Percentiles rank a stretch among this genome's conserved stretches.
Conservation (phyloP, 1,139 yeast species). For the Sporopachydermia cereana region DNA sequence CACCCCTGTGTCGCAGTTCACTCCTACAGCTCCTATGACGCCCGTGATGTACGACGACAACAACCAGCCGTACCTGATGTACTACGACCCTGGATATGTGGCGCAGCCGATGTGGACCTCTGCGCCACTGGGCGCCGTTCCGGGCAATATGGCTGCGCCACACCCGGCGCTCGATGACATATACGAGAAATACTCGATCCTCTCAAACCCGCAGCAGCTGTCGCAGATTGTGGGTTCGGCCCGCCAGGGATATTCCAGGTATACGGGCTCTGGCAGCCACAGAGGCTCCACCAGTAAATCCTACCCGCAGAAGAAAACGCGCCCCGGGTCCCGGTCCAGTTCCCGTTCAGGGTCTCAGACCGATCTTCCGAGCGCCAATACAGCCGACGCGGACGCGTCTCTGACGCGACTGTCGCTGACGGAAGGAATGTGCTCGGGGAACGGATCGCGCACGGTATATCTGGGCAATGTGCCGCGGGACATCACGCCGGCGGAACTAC, state of each 20-base stretch:
- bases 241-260: background rate
- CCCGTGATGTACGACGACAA: conserved; percentile 3
- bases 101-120: background rate
- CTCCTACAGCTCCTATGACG: background rate
- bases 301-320: background rate
- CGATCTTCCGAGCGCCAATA: background rate
- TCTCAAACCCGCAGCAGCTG: background rate
- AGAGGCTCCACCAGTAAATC: background rate
- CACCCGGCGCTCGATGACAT: background rate
- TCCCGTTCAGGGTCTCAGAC: background rate
- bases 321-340: background rate
- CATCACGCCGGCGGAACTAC: conserved; percentile 65
- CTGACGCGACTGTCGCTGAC: background rate
- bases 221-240: background rate
- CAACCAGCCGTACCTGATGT: conserved; percentile 2
- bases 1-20: background rate
- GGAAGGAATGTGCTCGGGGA: background rate
- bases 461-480: conserved; percentile 83
- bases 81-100: background rate
- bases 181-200: background rate
- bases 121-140: background rate
- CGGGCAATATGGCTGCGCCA: background rate
- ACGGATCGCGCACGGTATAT: conserved; percentile 41
- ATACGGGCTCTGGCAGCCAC: background rate
- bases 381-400: background rate